Percentiles rank a stretch among this genome's conserved stretches.
These are phyloP conservation scores for Corynespora cassiicola DNA, from an alignment of 2,329 filamentous ascomycete species.

Conservation along the genomic window DNA sequence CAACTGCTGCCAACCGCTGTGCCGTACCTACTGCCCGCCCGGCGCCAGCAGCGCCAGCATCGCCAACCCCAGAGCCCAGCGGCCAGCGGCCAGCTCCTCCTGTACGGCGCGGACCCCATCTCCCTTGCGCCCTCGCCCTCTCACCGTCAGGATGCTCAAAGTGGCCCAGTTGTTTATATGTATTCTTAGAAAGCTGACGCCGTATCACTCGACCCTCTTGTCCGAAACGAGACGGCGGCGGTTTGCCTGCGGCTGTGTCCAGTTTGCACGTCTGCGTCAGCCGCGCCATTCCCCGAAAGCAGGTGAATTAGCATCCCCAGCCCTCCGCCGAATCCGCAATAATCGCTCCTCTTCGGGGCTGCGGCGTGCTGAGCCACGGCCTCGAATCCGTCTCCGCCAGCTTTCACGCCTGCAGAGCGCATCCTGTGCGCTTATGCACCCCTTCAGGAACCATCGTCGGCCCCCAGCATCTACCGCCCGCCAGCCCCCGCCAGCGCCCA, in stretches of 20 bases:
- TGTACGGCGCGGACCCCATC: no score
- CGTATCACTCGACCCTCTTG: conserved; percentile 32
- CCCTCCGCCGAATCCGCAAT: conserved; percentile 19
- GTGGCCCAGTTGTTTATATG: conserved; percentile 14
- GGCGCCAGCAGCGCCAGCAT: no score
- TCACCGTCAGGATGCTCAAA: conserved; percentile 12
- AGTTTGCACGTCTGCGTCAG: no score
- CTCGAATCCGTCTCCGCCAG: conserved; percentile 3
- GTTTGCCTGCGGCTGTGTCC: conserved; percentile 42
- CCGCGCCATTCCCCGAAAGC: conserved; percentile 28
- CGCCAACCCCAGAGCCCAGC: no score
- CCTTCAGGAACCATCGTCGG: no score
- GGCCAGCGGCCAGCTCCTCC: no score
- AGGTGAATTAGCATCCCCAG: conserved; percentile 25
- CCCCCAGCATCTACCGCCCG: no score
- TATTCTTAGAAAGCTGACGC: conserved; percentile 48
- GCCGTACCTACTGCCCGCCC: no score
- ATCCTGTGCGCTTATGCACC: conserved; percentile 16
- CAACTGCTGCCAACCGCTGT: no score
- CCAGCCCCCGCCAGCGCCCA: conserved; percentile 3
- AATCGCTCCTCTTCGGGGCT: conserved; percentile 14
- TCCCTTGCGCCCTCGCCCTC: conserved; percentile 15
- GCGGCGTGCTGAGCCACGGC: conserved; percentile 10
- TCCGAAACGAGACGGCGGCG: conserved; percentile 26
- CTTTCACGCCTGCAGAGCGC: conserved; percentile 5